phyloP scores from a whole-genome alignment of 805 yeast genomes.

The Suhomyces pyralidae region DNA sequence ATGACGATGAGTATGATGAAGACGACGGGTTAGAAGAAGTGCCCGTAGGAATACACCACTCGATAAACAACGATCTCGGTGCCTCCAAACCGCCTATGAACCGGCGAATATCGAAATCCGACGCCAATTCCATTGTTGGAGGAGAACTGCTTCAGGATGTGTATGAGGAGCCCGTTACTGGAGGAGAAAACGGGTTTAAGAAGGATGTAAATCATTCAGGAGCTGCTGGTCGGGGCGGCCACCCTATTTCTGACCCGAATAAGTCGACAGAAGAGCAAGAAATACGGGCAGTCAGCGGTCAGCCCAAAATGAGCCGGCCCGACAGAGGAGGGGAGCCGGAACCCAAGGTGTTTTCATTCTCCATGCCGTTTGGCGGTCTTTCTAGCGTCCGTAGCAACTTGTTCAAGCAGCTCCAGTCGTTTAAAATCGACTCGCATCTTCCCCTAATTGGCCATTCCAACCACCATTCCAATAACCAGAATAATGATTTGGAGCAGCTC shows the following conservation, averaged over 20 bases:
- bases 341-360: conserved; percentile 51
- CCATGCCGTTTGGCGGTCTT: conserved; percentile 56
- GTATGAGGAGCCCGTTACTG: too few relatives aligned
- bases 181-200: not conserved
- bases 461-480: conserved; percentile 7
- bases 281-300: conserved; percentile 32
- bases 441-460: conserved; percentile 15
- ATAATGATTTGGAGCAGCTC: conserved; percentile 12
- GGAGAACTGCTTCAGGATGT: conserved; percentile 36
- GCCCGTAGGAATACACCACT: conserved; percentile 4
- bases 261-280: conserved; percentile 16
- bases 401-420: conserved; percentile 21
- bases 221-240: conserved; percentile 9
- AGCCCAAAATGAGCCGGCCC: conserved; percentile 14
- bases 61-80: not conserved
- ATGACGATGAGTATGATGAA: conserved; percentile 6
- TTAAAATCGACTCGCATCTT: conserved; percentile 19
- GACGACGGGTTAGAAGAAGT: conserved; percentile 6
- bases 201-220: not conserved
- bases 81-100: not conserved
- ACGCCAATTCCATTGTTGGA: conserved; percentile 51
- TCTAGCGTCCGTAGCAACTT: conserved; percentile 26
- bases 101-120: conserved; percentile 20
- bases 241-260: conserved; percentile 12
- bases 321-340: not conserved